phyloP scores from a whole-genome alignment of 192 early-diverging fungal genomes.

The Coemansia sp. region DNA sequence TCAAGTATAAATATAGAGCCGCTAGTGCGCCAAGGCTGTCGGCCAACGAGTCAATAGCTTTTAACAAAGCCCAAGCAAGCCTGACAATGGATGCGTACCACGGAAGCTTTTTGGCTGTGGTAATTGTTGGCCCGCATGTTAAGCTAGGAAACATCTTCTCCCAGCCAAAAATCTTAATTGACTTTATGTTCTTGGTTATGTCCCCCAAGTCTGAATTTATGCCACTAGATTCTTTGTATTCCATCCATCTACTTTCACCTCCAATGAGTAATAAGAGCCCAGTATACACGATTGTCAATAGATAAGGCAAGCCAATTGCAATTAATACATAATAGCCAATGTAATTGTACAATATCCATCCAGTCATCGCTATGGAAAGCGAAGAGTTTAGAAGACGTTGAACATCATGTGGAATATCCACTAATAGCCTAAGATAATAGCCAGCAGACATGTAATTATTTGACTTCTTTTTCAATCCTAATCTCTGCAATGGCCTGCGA shows the following conservation, averaged over 20 bases:
- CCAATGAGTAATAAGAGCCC: constrained; percentile 4
- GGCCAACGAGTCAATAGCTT: too few relatives aligned
- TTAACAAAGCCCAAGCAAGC: too few relatives aligned
- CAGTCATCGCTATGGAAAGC: too few relatives aligned
- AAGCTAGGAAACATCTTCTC: constrained; percentile 17
- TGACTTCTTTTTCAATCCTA: constrained; percentile 8
- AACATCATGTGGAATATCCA: background rate
- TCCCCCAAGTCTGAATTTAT: background rate
- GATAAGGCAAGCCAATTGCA: background rate
- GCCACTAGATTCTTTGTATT: background rate
- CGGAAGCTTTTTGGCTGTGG: background rate
- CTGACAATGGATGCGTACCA: too few relatives aligned
- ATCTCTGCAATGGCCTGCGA: constrained; percentile 16
- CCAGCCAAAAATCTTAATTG: constrained; percentile 48
- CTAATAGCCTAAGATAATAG: background rate
- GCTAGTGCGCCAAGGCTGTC: background rate
- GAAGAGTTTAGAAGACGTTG: too few relatives aligned
- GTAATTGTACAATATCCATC: constrained; percentile 15
- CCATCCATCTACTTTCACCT: background rate
- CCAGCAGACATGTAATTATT: background rate
- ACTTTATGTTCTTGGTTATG: constrained; percentile 19
- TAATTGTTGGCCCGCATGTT: background rate
- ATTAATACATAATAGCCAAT: constrained; percentile 28
- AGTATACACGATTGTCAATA: background rate
- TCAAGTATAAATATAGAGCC: background rate